Base-by-base conservation (phyloP, 1,284 basidiomycete genomes). In the Abortiporus biennis region DNA sequence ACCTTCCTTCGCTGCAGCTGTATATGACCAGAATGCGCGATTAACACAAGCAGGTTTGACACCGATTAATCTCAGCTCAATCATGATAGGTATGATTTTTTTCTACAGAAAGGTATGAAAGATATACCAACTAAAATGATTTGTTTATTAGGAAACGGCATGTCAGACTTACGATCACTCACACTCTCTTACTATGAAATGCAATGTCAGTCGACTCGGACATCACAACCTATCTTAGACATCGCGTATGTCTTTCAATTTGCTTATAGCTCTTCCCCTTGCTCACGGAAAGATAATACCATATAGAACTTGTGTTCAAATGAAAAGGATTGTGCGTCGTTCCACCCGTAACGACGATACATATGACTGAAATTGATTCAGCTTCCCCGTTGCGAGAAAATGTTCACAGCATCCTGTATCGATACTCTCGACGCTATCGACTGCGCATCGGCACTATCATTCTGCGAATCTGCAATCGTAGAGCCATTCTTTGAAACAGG, bases 1-100 rank as follows among this genome's bases (percentile, higher is more conserved):
- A 5, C 92, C 91, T 3, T 66, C 91, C 4, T 93, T 90, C 49
- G 92, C 90, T 0, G 69, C 85, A 1, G 77, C 79, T 13, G 76
- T 94, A 0, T 80, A 84, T 34, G 90, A 93, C 60, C 81, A 87
- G 49, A 93, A 94, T 57, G 63, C 71, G 5, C 57, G 61, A 22
- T 66, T 86, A 11, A 59, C 71, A 9, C 65, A 73, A n/a, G 72
- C 68, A 0, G 85, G 82, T 1, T 57, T 81, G 51, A 74, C 76
- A 4, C 82, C 85, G 0, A 76, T 94, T 54, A 92, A 93, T 56
- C 67, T 94, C 4, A 73, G 78, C 37, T 86, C 84, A 13, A 68
- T 89, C 25, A 76, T 92, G 66, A 90, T 94, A 40, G 90, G 92
- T 71, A 67, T 64, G 63, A 51, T n/a, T n/a, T n/a, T 47, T 9